Evolutionary conservation across 495 filamentous ascomycete genomes (phyloP).

Genomic region (Parmelia sp.): DNA sequence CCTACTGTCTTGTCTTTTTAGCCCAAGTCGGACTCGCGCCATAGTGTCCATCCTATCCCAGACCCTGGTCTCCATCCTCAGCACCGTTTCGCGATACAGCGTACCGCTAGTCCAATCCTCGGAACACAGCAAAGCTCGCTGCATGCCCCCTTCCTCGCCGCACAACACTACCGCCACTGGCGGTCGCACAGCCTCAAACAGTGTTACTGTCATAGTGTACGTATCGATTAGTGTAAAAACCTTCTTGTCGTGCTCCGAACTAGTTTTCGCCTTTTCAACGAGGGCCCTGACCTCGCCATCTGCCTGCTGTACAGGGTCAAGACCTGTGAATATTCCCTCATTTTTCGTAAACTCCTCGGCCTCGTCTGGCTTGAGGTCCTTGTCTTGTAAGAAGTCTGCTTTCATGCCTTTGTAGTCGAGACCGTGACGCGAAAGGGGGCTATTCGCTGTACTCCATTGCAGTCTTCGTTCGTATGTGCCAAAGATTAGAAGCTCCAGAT

Average conservation of each 20-base stretch:
- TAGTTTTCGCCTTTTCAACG: neutral
- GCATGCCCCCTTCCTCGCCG: constrained; percentile 37
- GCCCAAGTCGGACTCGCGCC: constrained; percentile 17
- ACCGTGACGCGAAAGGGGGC: too few relatives aligned
- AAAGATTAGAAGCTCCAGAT: constrained; percentile 18
- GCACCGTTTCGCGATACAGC: constrained; percentile 35
- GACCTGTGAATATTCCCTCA: too few relatives aligned
- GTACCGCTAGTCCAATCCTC: constrained; percentile 30
- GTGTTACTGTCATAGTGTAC: constrained; percentile 30
- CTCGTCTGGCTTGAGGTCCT: too few relatives aligned
- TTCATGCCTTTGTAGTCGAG: too few relatives aligned
- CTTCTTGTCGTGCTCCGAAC: constrained; percentile 5
- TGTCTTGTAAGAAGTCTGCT: too few relatives aligned
- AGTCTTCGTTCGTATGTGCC: neutral
- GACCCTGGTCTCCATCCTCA: constrained; percentile 30
- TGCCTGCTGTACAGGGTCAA: neutral
- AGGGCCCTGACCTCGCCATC: neutral
- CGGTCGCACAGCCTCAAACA: constrained; percentile 34
- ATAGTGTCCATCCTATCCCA: constrained; percentile 26
- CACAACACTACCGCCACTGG: constrained; percentile 31
- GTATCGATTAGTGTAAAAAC: constrained; percentile 37
- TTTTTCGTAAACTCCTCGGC: too few relatives aligned
- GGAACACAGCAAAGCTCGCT: constrained; percentile 35
- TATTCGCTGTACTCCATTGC: too few relatives aligned
- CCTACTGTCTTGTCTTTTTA: too few relatives aligned